A percentile compares a stretch with the other conserved stretches of the same genome.
Conservation (phyloP, 768 basidiomycete species). For the Tricholomella constricta region DNA sequence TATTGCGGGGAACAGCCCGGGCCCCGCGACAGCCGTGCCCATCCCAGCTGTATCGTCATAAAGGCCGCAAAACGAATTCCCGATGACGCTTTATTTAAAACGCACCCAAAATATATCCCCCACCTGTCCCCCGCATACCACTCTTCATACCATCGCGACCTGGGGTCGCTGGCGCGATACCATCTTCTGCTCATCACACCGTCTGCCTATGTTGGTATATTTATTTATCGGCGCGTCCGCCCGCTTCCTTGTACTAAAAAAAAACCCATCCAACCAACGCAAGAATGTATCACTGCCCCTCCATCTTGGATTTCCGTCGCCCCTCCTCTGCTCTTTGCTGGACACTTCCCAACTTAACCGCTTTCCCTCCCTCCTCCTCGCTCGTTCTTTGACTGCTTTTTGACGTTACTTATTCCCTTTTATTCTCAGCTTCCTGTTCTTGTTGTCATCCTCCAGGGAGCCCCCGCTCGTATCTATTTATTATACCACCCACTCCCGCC, state of each 20-base stretch:
- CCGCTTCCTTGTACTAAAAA: constrained; percentile 6
- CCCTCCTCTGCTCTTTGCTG: neutral
- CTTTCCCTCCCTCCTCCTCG: neutral
- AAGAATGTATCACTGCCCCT: constrained; percentile 7
- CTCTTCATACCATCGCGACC: constrained; percentile 13
- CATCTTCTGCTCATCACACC: constrained; percentile 8
- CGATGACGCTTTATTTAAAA: neutral
- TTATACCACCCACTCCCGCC: constrained; percentile 9
- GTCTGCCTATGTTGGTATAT: constrained; percentile 6
- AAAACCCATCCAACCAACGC: neutral
- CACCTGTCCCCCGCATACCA: neutral
- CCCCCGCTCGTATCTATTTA: constrained; percentile 4
- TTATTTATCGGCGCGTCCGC: constrained; percentile 23
- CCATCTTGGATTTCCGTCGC: constrained; percentile 7
- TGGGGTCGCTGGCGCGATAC: constrained; percentile 26
- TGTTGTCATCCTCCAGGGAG: too few relatives aligned
- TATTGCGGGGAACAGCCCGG: constrained; percentile 1
- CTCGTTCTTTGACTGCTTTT: constrained; percentile 1
- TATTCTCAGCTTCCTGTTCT: constrained; percentile 1
- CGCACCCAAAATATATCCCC: constrained; percentile 5
- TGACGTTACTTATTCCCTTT: constrained; percentile 14
- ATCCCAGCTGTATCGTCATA: neutral
- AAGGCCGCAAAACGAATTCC: neutral
- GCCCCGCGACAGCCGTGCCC: constrained; percentile 1
- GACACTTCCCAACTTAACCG: neutral